Base-by-base conservation (phyloP, 306 rosid species). In the Quercus cerris region DNA sequence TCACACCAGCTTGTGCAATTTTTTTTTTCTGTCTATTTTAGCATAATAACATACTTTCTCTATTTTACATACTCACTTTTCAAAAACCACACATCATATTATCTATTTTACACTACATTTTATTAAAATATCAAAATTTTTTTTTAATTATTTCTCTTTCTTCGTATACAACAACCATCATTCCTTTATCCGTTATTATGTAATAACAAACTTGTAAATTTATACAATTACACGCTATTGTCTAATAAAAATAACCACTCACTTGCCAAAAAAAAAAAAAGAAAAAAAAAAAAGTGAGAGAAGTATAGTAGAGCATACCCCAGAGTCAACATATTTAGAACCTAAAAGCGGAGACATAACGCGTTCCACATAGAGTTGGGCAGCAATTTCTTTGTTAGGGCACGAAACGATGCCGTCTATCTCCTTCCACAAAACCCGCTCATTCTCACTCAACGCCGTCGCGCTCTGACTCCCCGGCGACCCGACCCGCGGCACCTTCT, bases 331-430 rank as follows among this genome's bases (percentile, higher is more conserved):
- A 51, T 64, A 85, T 38, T 90, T 75, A 71, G 97, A 80, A 76
- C 99, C 99, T 79, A 93, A 83, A 67, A 91, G 88, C 68, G 98
- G 97, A 85, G 83, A 81, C 91, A 96, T 91, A 51, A 96, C 89
- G 44, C 84, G 89, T 79, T 78, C 80, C 41, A 90, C 92, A 73
- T 74, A 96, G 11, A 81, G 22, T 46, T 88, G 91, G 70, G 84
- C 68, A 14, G 92, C 91, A 74, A 57, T 57, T 61, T 89, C 97
- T 73, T 81, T 87, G 80, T 85, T 88, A 18, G 92, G 33, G 62
- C 94, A 84, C 25, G 90, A 87, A 17, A 67, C 77, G 71, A 90
- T 80, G 49, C 75, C 89, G 55, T 84, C 87, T 2, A 83, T 69
- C 49, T 91, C 97, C 75, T 87, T 88, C 99, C 98, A 96, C 61